phyloP scores from a whole-genome alignment of 2,329 filamentous ascomycete genomes.

The Fusarium nematophilum region DNA sequence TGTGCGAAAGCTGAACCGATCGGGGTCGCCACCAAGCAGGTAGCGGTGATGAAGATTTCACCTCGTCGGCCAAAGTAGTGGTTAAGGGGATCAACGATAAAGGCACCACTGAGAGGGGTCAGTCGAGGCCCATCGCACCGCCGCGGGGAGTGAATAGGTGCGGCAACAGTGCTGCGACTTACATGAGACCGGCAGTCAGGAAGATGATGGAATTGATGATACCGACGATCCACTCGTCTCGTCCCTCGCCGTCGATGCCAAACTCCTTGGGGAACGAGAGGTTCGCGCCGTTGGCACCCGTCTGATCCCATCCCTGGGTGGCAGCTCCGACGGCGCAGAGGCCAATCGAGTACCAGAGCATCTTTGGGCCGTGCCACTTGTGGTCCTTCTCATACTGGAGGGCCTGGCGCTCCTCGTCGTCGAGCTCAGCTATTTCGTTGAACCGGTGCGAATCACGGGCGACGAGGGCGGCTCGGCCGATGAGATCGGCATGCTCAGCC shows the following conservation, averaged over 20 bases:
- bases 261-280: slow-evolving; percentile 65
- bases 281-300: slow-evolving; percentile 71
- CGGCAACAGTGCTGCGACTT: slow-evolving; percentile 50
- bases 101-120: slow-evolving; percentile 31
- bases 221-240: slow-evolving; percentile 57
- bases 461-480: slow-evolving; percentile 52
- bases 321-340: slow-evolving; percentile 67
- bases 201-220: slow-evolving; percentile 50
- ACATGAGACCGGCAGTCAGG: slow-evolving; percentile 66
- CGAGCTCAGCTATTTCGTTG: slow-evolving; percentile 43
- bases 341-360: slow-evolving; percentile 58
- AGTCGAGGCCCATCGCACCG: no score
- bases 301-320: slow-evolving; percentile 73
- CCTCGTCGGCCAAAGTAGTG: slow-evolving; percentile 73
- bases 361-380: slow-evolving; percentile 65
- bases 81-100: slow-evolving; percentile 66
- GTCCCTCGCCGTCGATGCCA: slow-evolving; percentile 50
- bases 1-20: slow-evolving; percentile 66
- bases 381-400: slow-evolving; percentile 63
- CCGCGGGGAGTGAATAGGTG: no score
- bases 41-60: slow-evolving; percentile 72
- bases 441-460: slow-evolving; percentile 47
- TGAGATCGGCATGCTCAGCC: slow-evolving; percentile 57
- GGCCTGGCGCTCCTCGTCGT: slow-evolving; percentile 50
- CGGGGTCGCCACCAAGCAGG: slow-evolving; percentile 48